phyloP scores from a whole-genome alignment of 768 basidiomycete species.

The Ramaria sp. region DNA sequence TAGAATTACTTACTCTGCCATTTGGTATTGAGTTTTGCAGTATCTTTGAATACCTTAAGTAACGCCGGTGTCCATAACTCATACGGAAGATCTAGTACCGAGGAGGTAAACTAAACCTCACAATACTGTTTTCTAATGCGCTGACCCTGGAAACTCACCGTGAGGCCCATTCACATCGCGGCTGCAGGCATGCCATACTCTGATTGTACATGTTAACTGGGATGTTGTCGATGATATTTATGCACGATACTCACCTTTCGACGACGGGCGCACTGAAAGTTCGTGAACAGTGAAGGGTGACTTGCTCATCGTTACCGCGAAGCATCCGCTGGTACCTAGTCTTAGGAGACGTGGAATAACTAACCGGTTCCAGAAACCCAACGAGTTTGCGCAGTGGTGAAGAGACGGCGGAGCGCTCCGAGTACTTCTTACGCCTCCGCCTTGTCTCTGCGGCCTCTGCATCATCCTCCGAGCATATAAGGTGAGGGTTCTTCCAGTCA shows the following conservation, averaged over 20 bases:
- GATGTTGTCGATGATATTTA: neutral
- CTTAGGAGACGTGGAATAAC: conserved; percentile 34
- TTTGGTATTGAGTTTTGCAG: neutral
- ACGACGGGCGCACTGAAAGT: conserved; percentile 29
- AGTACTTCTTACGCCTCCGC: conserved; percentile 31
- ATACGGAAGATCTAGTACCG: conserved; percentile 11
- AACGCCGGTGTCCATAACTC: conserved; percentile 4
- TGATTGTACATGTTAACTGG: neutral
- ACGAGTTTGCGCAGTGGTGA: conserved; percentile 18
- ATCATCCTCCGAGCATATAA: conserved; percentile 24
- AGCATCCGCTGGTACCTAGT: conserved; percentile 33
- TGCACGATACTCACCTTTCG: conserved; percentile 36
- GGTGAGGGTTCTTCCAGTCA: conserved; percentile 63
- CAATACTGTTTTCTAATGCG: neutral
- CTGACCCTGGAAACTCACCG: conserved; percentile 24
- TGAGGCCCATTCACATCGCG: conserved; percentile 21
- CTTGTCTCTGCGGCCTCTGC: conserved; percentile 21
- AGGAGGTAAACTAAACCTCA: neutral
- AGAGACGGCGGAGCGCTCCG: conserved; percentile 31
- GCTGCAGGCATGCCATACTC: conserved; percentile 3
- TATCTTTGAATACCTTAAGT: neutral
- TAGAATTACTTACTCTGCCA: conserved; percentile 12
- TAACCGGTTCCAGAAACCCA: conserved; percentile 36
- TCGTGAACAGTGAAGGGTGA: conserved; percentile 49
- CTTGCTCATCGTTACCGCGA: conserved; percentile 23